These are phyloP conservation scores for Dictyostelium discoideum DNA, from an alignment of 78 protist species.

Conservation along the genomic window DNA sequence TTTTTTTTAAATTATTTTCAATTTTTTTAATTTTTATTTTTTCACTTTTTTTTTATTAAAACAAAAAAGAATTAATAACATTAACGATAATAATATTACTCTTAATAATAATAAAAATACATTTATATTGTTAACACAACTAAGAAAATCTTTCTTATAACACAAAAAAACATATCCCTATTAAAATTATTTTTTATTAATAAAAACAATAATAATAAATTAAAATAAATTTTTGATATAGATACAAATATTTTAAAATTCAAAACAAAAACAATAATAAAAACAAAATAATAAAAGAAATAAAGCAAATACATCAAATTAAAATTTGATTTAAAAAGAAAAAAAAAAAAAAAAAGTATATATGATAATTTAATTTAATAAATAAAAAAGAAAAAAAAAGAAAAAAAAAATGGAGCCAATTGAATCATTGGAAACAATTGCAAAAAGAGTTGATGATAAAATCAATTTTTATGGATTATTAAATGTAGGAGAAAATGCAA, in stretches of 20 bases:
- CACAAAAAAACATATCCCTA: too few species aligned
- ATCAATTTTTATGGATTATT: neutral
- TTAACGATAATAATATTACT: neutral
- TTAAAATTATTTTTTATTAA: too few species aligned
- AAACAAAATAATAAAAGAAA: too few species aligned
- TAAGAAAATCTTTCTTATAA: neutral
- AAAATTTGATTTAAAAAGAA: too few species aligned
- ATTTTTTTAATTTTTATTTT: neutral
- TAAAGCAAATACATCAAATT: too few species aligned
- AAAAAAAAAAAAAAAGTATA: neutral
- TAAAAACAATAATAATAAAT: too few species aligned
- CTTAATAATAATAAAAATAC: too few species aligned
- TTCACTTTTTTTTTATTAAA: neutral
- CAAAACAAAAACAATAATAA: too few species aligned
- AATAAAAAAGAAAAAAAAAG: neutral
- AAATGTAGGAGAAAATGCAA: neutral
- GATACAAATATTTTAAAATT: too few species aligned
- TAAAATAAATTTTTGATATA: too few species aligned
- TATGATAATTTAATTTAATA: too few species aligned
- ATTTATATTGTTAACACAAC: too few species aligned
- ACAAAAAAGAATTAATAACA: neutral
- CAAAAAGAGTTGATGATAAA: neutral
- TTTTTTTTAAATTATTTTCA: neutral
- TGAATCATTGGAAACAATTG: conserved; percentile 1
- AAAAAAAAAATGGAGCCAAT: neutral